These are phyloP conservation scores for Tilletiopsis washingtonensis DNA, from an alignment of 1,284 basidiomycete species.

Conservation along the genomic window DNA sequence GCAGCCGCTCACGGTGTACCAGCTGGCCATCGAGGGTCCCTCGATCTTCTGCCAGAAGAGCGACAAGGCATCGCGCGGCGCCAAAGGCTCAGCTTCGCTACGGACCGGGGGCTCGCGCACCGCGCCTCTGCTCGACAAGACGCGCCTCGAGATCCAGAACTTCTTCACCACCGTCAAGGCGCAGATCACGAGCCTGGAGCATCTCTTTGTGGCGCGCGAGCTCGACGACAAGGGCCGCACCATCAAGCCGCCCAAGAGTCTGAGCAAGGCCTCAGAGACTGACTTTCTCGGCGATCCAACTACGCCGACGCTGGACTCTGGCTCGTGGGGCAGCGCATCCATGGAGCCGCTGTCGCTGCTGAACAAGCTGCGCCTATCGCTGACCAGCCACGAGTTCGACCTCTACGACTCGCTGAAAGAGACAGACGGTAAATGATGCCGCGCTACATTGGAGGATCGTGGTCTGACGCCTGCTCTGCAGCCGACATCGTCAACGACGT, in stretches of 20 bases:
- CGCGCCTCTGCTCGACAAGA: constrained; percentile 11
- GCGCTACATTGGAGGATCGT: not conserved
- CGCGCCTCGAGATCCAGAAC: constrained; percentile 32
- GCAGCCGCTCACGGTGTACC: constrained; percentile 21
- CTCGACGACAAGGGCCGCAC: constrained; percentile 33
- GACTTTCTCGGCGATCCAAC: no score
- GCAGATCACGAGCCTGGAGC: constrained; percentile 22
- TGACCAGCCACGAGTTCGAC: constrained; percentile 32
- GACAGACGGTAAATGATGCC: constrained; percentile 3
- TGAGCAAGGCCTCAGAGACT: no score
- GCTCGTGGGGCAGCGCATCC: no score
- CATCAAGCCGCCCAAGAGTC: constrained; percentile 15
- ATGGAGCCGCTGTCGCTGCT: constrained; percentile 24
- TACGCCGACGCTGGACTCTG: no score
- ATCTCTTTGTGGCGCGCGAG: constrained; percentile 29
- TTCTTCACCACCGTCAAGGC: constrained; percentile 33
- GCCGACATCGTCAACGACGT: constrained; percentile 28
- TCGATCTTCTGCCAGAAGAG: not conserved
- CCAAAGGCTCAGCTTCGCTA: constrained; percentile 8
- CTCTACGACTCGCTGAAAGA: constrained; percentile 30
- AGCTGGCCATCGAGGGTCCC: constrained; percentile 31
- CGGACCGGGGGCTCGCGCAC: not conserved
- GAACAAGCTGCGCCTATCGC: constrained; percentile 13
- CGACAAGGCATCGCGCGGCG: not conserved
- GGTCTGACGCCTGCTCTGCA: not conserved